phyloP scores from a whole-genome alignment of 305 asterid species.

The Nicotiana rustica region DNA sequence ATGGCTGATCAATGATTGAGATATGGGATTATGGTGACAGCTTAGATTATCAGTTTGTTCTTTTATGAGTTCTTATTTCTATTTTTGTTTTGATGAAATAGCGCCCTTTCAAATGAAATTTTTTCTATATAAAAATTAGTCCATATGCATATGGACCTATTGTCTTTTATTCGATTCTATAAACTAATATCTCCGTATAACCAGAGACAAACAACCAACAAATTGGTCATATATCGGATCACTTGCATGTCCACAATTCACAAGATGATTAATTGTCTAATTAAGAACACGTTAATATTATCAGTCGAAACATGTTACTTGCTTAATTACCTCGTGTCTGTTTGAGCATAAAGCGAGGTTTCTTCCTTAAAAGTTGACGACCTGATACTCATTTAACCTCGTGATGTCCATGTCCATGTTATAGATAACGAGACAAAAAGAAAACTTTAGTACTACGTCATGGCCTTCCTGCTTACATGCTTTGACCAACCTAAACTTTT shows the following conservation, averaged over 20 bases:
- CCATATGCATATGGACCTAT: not conserved
- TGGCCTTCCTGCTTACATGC: constrained; percentile 18
- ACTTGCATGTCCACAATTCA: not conserved
- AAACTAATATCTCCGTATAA: not conserved
- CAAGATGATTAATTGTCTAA: not conserved
- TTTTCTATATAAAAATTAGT: not conserved
- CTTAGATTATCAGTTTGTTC: not conserved
- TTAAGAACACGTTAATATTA: not conserved
- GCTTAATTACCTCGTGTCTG: not conserved
- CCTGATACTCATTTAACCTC: not conserved
- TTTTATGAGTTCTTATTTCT: not conserved
- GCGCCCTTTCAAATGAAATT: not conserved
- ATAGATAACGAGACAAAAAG: not conserved
- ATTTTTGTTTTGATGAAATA: not conserved
- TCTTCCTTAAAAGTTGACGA: constrained; percentile 18
- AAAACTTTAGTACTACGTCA: not conserved
- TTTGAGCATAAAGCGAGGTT: not conserved
- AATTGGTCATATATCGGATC: not conserved
- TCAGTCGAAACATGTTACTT: not conserved
- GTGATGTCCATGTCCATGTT: not conserved
- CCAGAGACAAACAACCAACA: not conserved
- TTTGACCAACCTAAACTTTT: constrained; percentile 31
- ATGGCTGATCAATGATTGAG: not conserved
- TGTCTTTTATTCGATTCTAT: not conserved
- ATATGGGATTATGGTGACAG: not conserved